phyloP scores from a whole-genome alignment of 1,284 basidiomycete species.

The Vanrija humicola region DNA sequence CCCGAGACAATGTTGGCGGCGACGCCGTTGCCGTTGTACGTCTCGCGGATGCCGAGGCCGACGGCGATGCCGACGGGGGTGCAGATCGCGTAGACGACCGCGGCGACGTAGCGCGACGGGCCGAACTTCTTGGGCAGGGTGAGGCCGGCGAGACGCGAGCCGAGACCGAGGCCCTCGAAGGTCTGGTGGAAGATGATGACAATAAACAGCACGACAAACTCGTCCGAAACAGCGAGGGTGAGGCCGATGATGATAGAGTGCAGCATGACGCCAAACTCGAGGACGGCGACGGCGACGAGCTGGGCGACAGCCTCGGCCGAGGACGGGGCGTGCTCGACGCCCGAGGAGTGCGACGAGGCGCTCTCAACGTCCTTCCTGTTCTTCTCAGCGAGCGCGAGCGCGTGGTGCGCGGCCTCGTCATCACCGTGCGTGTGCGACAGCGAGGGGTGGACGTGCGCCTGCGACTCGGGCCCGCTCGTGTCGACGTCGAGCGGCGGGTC shows the following conservation, averaged over 20 bases:
- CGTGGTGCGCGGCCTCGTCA: neutral
- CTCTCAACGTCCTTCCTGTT: conserved; percentile 12
- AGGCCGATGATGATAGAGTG: conserved; percentile 86
- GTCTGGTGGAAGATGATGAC: conserved; percentile 88
- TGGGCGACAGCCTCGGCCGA: conserved; percentile 57
- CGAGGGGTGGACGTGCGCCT: conserved; percentile 22
- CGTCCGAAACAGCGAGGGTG: conserved; percentile 77
- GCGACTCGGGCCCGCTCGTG: conserved; percentile 23
- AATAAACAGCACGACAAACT: conserved; percentile 80
- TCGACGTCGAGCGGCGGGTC: conserved; percentile 49
- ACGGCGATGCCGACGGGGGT: conserved; percentile 64
- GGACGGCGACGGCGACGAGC: conserved; percentile 59
- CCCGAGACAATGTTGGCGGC: conserved; percentile 77
- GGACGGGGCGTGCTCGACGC: conserved; percentile 21
- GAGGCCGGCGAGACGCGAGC: conserved; percentile 70
- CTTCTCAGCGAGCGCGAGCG: conserved; percentile 5
- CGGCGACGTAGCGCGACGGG: conserved; percentile 64
- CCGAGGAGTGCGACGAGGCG: conserved; percentile 3
- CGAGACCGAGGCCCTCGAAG: conserved; percentile 87
- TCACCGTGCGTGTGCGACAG: neutral
- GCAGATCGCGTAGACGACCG: conserved; percentile 67
- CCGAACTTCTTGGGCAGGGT: conserved; percentile 59
- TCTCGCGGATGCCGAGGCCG: conserved; percentile 74
- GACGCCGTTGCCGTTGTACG: conserved; percentile 74
- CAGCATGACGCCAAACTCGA: conserved; percentile 80